These are phyloP conservation scores for Colletotrichum sp. DNA, from an alignment of 2,329 filamentous ascomycete genomes.

Conservation along the genomic window DNA sequence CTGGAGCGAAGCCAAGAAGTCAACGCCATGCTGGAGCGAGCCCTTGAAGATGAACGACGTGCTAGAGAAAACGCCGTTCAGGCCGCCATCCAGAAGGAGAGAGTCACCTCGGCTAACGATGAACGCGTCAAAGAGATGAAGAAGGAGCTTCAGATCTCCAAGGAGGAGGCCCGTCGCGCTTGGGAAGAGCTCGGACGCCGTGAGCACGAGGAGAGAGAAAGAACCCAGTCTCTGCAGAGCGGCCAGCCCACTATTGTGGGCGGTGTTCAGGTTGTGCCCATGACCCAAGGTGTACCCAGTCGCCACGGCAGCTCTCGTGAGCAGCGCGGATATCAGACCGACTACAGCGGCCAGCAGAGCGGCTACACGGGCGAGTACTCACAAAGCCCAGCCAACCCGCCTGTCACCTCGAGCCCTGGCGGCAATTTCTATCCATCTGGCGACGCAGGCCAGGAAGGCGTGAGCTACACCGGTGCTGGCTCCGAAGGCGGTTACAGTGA, in stretches of 20 bases:
- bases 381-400: slow-evolving; percentile 47
- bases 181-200: slow-evolving; percentile 96
- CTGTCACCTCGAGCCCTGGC: slow-evolving; percentile 33
- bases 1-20: slow-evolving; percentile 85
- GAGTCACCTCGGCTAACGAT: slow-evolving; percentile 72
- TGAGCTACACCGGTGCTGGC: slow-evolving; percentile 24
- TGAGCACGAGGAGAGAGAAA: slow-evolving; percentile 91
- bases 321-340: slow-evolving; percentile 30
- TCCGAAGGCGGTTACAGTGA: slow-evolving; percentile 71
- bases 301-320: slow-evolving; percentile 54
- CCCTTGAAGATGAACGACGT: slow-evolving; percentile 76
- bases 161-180: slow-evolving; percentile 91
- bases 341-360: slow-evolving; percentile 30
- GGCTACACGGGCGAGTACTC: slow-evolving; percentile 41
- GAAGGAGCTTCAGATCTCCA: slow-evolving; percentile 91
- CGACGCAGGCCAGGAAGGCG: slow-evolving; percentile 9
- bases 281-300: slow-evolving; percentile 74
- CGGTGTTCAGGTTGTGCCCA: slow-evolving; percentile 93
- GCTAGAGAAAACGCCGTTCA: slow-evolving; percentile 71
- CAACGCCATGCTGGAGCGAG: slow-evolving; percentile 78
- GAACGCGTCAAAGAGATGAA: slow-evolving; percentile 88
- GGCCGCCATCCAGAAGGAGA: slow-evolving; percentile 69
- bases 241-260: slow-evolving; percentile 90
- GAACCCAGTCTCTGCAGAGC: slow-evolving; percentile 82
- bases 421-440: slow-evolving; percentile 25